phyloP scores from a whole-genome alignment of 2,329 filamentous ascomycete species.

The Ophiostoma sp. region DNA sequence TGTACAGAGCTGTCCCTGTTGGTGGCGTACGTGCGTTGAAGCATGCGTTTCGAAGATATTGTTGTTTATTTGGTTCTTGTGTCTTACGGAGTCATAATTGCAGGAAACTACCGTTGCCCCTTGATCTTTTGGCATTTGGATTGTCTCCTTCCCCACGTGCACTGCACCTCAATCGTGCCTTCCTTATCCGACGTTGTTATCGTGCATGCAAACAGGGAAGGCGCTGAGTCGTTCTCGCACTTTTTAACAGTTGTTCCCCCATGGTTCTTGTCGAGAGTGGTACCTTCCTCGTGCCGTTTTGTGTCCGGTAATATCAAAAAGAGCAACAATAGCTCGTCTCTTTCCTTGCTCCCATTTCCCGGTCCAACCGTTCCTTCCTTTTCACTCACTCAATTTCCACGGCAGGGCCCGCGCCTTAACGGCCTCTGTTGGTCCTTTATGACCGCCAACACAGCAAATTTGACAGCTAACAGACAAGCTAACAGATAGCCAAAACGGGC shows the following conservation, averaged over 20 bases:
- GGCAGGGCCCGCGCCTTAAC: slow-evolving; percentile 15
- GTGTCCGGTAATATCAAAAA: not conserved
- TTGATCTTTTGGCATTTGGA: not conserved
- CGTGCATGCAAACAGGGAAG: not conserved
- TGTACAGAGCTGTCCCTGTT: not conserved
- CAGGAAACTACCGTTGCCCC: not conserved
- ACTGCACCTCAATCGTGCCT: not conserved
- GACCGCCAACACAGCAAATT: not conserved
- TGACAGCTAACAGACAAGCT: not conserved
- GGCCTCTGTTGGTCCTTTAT: not conserved
- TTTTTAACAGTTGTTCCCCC: not conserved
- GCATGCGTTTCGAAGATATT: not conserved
- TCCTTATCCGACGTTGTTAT: not conserved
- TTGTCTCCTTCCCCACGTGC: not conserved
- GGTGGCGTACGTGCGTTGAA: not conserved
- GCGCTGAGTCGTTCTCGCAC: not conserved
- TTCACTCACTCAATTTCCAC: not conserved
- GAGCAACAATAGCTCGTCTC: not conserved
- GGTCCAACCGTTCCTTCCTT: not conserved
- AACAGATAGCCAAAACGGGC: not conserved
- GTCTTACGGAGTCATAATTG: not conserved
- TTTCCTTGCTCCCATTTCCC: not conserved
- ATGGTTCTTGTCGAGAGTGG: not conserved
- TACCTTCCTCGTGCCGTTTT: not conserved
- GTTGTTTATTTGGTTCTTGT: not conserved